Evolutionary conservation across 1,284 basidiomycete species (phyloP), one percentile per base, ranked within the genome.

Genomic region (Cryptococcus maquisensis): DNA sequence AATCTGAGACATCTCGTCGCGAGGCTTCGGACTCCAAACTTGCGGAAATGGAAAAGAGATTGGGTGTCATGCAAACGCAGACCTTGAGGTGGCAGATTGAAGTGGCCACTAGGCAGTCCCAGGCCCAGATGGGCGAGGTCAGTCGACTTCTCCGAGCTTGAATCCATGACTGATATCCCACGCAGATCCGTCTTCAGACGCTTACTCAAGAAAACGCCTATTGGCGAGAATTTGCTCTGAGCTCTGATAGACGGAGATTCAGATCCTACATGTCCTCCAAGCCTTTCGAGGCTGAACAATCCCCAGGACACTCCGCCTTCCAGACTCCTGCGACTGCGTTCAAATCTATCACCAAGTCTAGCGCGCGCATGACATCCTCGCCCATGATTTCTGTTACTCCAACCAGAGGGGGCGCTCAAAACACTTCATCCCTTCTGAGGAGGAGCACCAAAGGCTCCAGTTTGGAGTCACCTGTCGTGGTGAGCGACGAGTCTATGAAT

Each of bases 151-250:
- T n/a, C 15, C 18, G 18, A 15, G n/a, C 21, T 18, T 4, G 46
- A 36, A 38, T 8, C 37, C n/a, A 47, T 23, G 9, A 20, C 15
- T 15, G 40, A 37, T 21, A 1, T 37, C 16, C 13, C 3, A 15
- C 16, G 42, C 40, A 66, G 64, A 46, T 60, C 21, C 56, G 61
- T 24, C 45, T 62, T 13, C 62, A 63, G 52, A 43, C 55, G n/a
- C 47, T 64, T 3, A 40, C 43, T 5, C 56, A 63, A 18, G 65
- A 66, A 35, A 60, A 54, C 39, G 43, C 55, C 21, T 63, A 59
- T 39, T 64, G 62, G 63, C 54, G 61, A 12, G 54, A 60, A 36
- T 64, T 64, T 40, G 65, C 63, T 12, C 48, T 64, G 21, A 55
- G 59, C 12, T 26, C 51, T 24, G 63, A 66, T 52, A n/a, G 59